phyloP scores from a whole-genome alignment of 768 basidiomycete genomes.

The Tremella yokohamensis region DNA sequence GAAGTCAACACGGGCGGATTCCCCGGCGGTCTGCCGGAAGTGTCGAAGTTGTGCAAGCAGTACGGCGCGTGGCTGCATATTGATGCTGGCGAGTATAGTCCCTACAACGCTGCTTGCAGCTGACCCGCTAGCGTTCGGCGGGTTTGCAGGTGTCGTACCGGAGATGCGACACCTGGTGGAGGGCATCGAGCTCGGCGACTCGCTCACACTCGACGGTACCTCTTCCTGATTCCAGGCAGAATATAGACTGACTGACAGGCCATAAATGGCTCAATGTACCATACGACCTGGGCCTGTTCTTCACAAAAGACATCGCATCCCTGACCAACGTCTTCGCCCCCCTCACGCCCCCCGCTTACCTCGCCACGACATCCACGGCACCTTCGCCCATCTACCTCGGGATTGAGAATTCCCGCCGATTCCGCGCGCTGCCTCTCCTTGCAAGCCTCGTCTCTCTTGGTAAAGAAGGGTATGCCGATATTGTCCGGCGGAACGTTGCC shows the following conservation, averaged over 20 bases:
- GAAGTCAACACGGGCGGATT: conserved; percentile 56
- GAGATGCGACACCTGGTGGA: conserved; percentile 41
- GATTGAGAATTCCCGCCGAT: conserved; percentile 55
- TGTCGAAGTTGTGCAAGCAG: conserved; percentile 50
- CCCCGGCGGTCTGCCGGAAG: conserved; percentile 40
- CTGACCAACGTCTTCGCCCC: conserved; percentile 52
- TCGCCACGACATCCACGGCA: conserved; percentile 26
- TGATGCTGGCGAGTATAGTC: conserved; percentile 51
- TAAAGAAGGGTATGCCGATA: conserved; percentile 50
- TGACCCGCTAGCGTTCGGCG: conserved; percentile 52
- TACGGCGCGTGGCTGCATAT: conserved; percentile 55
- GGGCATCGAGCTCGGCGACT: conserved; percentile 53
- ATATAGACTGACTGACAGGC: conserved; percentile 18
- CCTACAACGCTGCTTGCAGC: neutral
- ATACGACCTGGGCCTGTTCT: conserved; percentile 54
- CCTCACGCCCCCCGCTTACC: conserved; percentile 52
- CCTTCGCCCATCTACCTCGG: conserved; percentile 52
- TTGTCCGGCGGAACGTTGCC: conserved; percentile 51
- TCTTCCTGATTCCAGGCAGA: neutral
- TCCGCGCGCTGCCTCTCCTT: conserved; percentile 54
- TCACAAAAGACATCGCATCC: conserved; percentile 39
- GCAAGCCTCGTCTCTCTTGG: conserved; percentile 53
- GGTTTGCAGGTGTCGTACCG: conserved; percentile 52
- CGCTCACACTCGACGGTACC: conserved; percentile 52
- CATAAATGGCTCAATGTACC: conserved; percentile 55